phyloP scores from a whole-genome alignment of 805 yeast species.

The Saccharomycopsis capsularis region DNA sequence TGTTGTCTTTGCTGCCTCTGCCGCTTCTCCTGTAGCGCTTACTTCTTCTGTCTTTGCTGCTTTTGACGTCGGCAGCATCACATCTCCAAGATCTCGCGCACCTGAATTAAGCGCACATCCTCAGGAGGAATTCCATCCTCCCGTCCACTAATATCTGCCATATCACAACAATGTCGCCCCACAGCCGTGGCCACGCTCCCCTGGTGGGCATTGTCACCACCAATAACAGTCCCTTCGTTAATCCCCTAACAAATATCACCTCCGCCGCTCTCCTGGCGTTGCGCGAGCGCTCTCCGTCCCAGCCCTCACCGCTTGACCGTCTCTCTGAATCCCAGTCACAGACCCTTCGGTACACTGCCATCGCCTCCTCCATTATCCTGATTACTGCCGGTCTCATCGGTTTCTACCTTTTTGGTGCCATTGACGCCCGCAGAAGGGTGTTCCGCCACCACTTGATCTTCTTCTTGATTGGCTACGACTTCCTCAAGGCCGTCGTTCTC shows the following conservation, averaged over 20 bases:
- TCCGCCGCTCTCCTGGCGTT: background rate
- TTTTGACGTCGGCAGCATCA: too few relatives aligned
- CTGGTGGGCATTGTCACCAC: background rate
- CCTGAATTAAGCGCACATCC: too few relatives aligned
- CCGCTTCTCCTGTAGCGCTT: too few relatives aligned
- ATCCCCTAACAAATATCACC: background rate
- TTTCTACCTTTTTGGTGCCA: slow-evolving; percentile 52
- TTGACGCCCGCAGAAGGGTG: slow-evolving; percentile 54
- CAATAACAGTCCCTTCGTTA: background rate
- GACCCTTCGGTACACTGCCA: slow-evolving; percentile 30
- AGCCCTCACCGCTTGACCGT: slow-evolving; percentile 14
- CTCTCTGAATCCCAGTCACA: slow-evolving; percentile 12
- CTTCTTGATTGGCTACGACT: slow-evolving; percentile 63
- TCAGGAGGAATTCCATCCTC: too few relatives aligned
- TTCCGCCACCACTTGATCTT: slow-evolving; percentile 68
- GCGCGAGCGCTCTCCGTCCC: background rate
- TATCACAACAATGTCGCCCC: slow-evolving; percentile 17
- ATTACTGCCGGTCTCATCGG: slow-evolving; percentile 50
- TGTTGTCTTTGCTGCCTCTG: too few relatives aligned
- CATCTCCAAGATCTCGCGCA: too few relatives aligned
- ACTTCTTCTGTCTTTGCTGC: too few relatives aligned
- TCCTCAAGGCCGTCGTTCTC: slow-evolving; percentile 62
- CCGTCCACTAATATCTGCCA: too few relatives aligned
- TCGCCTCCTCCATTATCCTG: slow-evolving; percentile 44
- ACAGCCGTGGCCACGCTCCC: slow-evolving; percentile 4